Base-by-base conservation (phyloP, 2,329 filamentous ascomycete genomes). In the Intubia oerlemansii region DNA sequence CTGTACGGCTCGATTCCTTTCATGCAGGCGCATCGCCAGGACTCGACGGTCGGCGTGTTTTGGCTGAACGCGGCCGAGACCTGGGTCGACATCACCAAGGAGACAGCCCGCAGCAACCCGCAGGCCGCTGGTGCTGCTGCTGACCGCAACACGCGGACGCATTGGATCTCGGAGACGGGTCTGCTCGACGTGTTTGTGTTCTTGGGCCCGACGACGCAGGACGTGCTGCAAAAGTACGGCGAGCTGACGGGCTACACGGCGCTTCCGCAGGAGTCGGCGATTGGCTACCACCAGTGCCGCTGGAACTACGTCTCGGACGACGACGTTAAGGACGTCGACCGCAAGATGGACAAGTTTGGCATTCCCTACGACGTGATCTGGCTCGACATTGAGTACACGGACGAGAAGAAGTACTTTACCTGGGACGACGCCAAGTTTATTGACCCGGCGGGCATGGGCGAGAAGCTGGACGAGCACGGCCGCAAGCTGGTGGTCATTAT, bases 261-360 rank as follows among this genome's bases (percentile, higher is more conserved):
- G 34, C 66, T 98, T 50, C 88, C 88, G 2, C 82, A 92, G 43
- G 76, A 88, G 37, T 93, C 93, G 42, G 66, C 85, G 2, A 70
- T 98, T 39, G 88, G 69, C 10, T 93, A 95, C 51, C 88, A 98
- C 45, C 88, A 98, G 50, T 95, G 88, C 49, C 77, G 88, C 41
- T 98, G 88, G 88, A 98, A 98, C 54, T 98, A 98, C 47, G 74
- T 93, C 32, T 90, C 81, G 1, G 85, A 93, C 42, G 82, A 93
- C 38, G 88, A 98, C 51, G 84, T 98, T 33, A 90, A 79, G 49
- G 84, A 95, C 43, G 85, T 98, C 24, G 84, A 95, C 47, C 72
- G 78, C 38, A 91, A 90, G 48, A 92, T 98, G 56, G 84, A 95
- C 56, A 90, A 88, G 54, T 69, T 73, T 52, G 74, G 80, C 46